Evolutionary conservation across 371 early-diverging fungal genomes (phyloP).

Genomic region (Capillidium heterosporum): DNA sequence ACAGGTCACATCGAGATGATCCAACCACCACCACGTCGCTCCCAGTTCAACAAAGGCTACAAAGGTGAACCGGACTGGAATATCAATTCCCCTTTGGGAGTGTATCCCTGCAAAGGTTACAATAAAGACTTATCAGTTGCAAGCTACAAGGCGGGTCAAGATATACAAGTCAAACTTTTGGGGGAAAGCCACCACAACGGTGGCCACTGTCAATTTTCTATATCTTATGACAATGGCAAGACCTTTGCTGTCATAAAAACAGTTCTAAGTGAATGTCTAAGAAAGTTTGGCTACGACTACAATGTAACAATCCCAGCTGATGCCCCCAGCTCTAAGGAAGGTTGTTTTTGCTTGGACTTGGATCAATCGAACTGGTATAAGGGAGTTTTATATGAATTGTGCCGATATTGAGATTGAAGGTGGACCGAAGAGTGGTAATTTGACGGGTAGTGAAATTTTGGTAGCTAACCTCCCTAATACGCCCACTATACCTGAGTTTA

Average conservation of each 20-base stretch:
- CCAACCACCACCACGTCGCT: neutral
- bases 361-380: neutral
- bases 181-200: neutral
- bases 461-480: neutral
- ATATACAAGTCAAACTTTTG: conserved; percentile 12
- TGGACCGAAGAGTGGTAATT: neutral
- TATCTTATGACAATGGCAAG: conserved; percentile 13
- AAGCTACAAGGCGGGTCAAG: conserved; percentile 12
- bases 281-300: conserved; percentile 7
- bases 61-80: neutral
- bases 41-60: neutral
- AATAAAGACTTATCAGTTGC: neutral
- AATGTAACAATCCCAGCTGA: conserved; percentile 17
- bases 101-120: neutral
- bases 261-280: conserved; percentile 1
- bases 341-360: conserved; percentile 10
- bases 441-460: conserved; percentile 3
- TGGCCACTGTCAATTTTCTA: conserved; percentile 7
- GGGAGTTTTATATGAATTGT: conserved; percentile 8
- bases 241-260: conserved; percentile 4
- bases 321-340: conserved; percentile 13
- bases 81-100: neutral
- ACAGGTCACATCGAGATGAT: neutral
- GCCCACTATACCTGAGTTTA: neutral
- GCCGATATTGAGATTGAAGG: conserved; percentile 5